Base-by-base conservation (phyloP, 2,329 filamentous ascomycete species). In the Aspergillus brunneoviolaceus region DNA sequence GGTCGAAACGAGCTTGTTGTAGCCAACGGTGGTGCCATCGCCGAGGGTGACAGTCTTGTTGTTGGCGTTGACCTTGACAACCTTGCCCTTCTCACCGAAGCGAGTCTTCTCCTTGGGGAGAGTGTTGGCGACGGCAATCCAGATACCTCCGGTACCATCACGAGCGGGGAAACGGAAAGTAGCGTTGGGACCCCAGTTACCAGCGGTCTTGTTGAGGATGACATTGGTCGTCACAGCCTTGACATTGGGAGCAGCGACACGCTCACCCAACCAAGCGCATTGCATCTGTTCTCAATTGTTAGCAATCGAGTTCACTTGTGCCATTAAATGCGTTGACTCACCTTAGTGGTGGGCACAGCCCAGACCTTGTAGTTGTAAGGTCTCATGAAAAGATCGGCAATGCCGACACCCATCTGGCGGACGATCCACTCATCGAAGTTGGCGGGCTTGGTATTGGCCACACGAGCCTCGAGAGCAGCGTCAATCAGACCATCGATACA, bases 341-440 rank as follows among this genome's bases (percentile, higher is more conserved):
- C 92, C 88, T 96, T 96, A 69, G 90, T 96, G 59, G 94, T 97
- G 61, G 95, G 95, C 71, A 98, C 94, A 64, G 95, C 95, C 95
- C 95, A 99, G 76, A 99, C 95, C 84, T 99, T 99, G 88, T 89
- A 99, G 87, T 99, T 99, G 86, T 99, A 99, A 57, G 95, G 95
- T 72, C 95, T 86, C 95, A 99, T 99, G 86, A 99, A 99, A 70
- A 94, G 85, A 77, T 99, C 88, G 68, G 93, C 94, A 72, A 99
- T 85, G 70, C 94, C 94, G 70, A 86, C 82, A 72, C 95, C 95
- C 81, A 90, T 93, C 83, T 90, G 96, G 72, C 95, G 88, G 71
- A 98, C 77, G 74, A 98, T 98, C 93, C 93, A 98, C 83, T 99
- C 92, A 74, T 99, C 95, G 72, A 99, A 99, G 82, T 96, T 85